Evolutionary conservation across 208 protist genomes (phyloP).

Genomic region (Strigomonas culicis): DNA sequence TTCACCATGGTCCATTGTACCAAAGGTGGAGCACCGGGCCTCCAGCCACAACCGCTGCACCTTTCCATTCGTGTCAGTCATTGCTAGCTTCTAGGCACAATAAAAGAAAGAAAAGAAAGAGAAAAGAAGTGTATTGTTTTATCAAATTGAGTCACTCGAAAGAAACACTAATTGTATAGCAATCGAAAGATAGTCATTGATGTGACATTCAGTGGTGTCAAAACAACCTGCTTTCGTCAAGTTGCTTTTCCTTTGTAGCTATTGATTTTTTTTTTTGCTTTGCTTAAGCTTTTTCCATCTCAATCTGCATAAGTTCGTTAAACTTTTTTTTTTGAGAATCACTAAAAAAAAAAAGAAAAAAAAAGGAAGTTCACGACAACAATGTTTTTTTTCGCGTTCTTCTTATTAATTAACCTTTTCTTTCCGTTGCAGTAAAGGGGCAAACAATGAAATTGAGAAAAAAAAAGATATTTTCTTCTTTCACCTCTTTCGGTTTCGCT

Average conservation of each 20-base stretch:
- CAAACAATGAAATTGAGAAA: background rate
- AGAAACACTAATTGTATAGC: too few species aligned
- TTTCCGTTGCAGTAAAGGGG: background rate
- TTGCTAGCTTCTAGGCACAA: background rate
- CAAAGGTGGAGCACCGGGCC: constrained; percentile 31
- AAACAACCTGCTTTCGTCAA: too few species aligned
- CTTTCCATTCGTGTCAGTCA: constrained; percentile 11
- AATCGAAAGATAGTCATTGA: too few species aligned
- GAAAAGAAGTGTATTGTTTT: too few species aligned
- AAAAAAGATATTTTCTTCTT: background rate
- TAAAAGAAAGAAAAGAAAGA: constrained; percentile 15
- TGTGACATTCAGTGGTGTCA: too few species aligned
- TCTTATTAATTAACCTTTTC: constrained; percentile 4
- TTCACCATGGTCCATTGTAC: constrained; percentile 18
- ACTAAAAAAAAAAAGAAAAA: constrained; percentile 13
- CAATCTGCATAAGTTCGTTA: too few species aligned
- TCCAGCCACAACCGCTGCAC: constrained; percentile 52
- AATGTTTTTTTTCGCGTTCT: constrained; percentile 9
- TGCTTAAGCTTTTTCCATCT: too few species aligned
- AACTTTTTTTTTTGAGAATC: constrained; percentile 1
- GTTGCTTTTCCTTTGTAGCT: too few species aligned
- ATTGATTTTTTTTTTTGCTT: too few species aligned
- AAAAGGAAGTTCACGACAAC: constrained; percentile 1
- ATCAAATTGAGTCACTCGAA: too few species aligned
- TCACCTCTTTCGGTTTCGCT: background rate